Evolutionary conservation across 495 filamentous ascomycete species (phyloP).

Genomic region (Achaetomiella virescens): DNA sequence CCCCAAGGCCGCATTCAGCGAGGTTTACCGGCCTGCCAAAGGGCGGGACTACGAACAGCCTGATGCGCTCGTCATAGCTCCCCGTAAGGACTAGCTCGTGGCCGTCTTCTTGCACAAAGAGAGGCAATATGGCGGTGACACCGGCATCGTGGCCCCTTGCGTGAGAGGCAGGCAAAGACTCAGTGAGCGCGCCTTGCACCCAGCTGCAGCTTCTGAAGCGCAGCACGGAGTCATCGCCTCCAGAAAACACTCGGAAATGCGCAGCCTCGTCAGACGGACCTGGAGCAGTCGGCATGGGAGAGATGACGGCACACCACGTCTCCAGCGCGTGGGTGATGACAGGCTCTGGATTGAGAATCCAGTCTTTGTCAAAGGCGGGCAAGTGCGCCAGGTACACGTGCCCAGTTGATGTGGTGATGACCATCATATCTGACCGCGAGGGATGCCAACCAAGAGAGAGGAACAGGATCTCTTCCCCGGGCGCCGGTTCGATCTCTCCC

Average conservation of each 20-base stretch:
- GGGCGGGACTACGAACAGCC: slow-evolving; percentile 53
- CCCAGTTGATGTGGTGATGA: slow-evolving; percentile 64
- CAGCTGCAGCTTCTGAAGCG: slow-evolving; percentile 27
- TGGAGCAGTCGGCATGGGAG: slow-evolving; percentile 12
- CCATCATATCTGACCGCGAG: slow-evolving; percentile 40
- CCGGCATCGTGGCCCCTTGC: slow-evolving; percentile 67
- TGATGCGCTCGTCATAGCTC: slow-evolving; percentile 83
- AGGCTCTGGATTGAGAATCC: slow-evolving; percentile 22
- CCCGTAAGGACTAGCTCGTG: slow-evolving; percentile 67
- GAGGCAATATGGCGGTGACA: slow-evolving; percentile 78
- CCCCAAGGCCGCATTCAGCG: slow-evolving; percentile 63
- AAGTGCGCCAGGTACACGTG: slow-evolving; percentile 46
- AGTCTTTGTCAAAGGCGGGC: slow-evolving; percentile 21
- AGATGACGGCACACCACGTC: slow-evolving; percentile 62
- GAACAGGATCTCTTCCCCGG: slow-evolving; percentile 53
- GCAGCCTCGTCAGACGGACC: not conserved
- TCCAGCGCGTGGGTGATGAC: slow-evolving; percentile 47
- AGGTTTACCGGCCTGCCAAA: slow-evolving; percentile 40
- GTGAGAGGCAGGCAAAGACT: slow-evolving; percentile 27
- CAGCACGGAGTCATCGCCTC: slow-evolving; percentile 61
- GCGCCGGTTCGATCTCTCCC: slow-evolving; percentile 20
- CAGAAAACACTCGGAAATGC: slow-evolving; percentile 47
- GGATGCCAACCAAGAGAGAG: slow-evolving; percentile 70
- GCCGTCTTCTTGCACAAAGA: slow-evolving; percentile 38
- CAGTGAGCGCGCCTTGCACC: slow-evolving; percentile 32